A percentile compares a stretch with the other conserved stretches of the same genome.
These are phyloP conservation scores for Golubevia sp. DNA, from an alignment of 1,284 basidiomycete genomes.

Conservation along the genomic window DNA sequence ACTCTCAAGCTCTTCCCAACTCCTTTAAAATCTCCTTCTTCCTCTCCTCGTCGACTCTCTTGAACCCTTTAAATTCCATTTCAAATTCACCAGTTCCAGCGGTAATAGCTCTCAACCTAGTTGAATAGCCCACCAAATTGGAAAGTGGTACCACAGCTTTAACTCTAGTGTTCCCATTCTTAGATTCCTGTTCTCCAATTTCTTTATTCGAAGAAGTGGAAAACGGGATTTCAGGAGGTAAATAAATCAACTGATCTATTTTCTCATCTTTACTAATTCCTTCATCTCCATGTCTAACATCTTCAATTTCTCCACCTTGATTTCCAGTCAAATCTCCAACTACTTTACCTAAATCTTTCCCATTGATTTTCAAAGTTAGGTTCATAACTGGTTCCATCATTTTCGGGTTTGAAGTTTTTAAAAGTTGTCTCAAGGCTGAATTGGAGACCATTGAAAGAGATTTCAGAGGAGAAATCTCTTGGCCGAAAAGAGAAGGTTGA, in stretches of 20 bases:
- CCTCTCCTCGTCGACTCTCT: constrained; percentile 57
- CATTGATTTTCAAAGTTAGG: constrained; percentile 31
- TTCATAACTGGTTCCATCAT: constrained; percentile 59
- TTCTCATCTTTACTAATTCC: too few relatives aligned
- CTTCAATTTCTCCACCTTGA: constrained; percentile 40
- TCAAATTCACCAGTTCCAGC: constrained; percentile 81
- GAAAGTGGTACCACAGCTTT: constrained; percentile 73
- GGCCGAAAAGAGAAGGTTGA: constrained; percentile 26
- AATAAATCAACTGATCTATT: background rate
- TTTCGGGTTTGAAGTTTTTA: constrained; percentile 19
- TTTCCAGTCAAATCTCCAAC: constrained; percentile 47
- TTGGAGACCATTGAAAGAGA: constrained; percentile 34
- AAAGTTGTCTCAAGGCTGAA: constrained; percentile 23
- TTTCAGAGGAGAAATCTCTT: constrained; percentile 27
- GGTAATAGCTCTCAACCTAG: constrained; percentile 75
- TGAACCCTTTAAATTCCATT: constrained; percentile 77
- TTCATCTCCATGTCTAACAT: constrained; percentile 25
- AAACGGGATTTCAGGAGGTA: background rate
- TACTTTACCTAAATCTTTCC: constrained; percentile 38
- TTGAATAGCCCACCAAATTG: constrained; percentile 78
- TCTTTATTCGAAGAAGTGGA: background rate
- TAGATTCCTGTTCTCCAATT: constrained; percentile 32
- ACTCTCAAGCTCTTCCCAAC: constrained; percentile 25
- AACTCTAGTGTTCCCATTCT: constrained; percentile 34
- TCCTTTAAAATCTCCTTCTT: constrained; percentile 40